phyloP scores from a whole-genome alignment of 345 rosid species.

The Microcos paniculata region DNA sequence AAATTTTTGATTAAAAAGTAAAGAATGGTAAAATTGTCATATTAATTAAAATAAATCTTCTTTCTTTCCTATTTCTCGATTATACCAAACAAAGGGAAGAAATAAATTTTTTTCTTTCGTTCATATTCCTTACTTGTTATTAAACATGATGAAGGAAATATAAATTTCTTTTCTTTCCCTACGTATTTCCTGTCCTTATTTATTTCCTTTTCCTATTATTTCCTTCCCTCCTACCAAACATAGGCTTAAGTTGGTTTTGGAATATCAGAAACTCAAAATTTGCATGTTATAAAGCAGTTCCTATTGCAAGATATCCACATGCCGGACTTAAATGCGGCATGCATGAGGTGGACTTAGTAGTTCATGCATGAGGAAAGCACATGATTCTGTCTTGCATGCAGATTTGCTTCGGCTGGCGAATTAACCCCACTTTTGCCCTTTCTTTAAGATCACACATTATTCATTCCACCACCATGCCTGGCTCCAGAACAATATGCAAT shows the following conservation, averaged over 20 bases:
- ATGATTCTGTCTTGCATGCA: constrained; percentile 27
- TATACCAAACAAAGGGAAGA: no score
- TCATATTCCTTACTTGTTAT: no score
- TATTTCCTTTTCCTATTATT: background rate
- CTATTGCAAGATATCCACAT: constrained; percentile 24
- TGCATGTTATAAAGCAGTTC: background rate
- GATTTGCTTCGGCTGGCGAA: background rate
- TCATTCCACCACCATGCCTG: background rate
- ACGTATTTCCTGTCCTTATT: no score
- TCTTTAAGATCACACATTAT: background rate
- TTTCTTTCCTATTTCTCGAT: no score
- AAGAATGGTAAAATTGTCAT: no score
- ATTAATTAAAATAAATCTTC: no score
- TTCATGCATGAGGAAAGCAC: constrained; percentile 21
- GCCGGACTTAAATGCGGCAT: constrained; percentile 26
- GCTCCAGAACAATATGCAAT: constrained; percentile 2
- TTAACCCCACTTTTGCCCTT: background rate
- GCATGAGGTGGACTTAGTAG: constrained; percentile 15
- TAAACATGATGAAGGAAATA: no score
- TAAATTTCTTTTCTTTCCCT: no score
- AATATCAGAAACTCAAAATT: background rate
- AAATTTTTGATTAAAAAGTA: no score
- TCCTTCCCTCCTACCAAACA: background rate
- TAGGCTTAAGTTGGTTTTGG: background rate
- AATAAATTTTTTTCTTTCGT: no score